Conservation (phyloP, 2,329 filamentous ascomycete species). For the Talaromyces piceae region DNA sequence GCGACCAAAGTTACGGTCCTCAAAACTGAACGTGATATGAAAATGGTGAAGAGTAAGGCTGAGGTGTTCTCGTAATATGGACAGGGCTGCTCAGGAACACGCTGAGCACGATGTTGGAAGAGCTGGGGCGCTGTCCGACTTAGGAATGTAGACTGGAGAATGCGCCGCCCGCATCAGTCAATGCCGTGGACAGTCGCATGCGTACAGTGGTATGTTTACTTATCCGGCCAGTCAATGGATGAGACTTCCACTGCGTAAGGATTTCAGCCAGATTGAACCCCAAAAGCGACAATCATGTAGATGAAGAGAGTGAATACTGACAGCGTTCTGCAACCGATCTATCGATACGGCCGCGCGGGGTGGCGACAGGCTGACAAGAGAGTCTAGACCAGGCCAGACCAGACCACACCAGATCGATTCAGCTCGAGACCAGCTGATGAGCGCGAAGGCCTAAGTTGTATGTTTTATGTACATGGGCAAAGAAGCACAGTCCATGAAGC, state of each 20-base stretch:
- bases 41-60: background rate
- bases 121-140: background rate
- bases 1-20: slow-evolving; percentile 3
- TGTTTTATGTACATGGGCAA: background rate
- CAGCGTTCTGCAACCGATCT: background rate
- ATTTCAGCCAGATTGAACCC: no score
- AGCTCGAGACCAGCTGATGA: background rate
- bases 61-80: background rate
- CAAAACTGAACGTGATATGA: background rate
- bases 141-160: slow-evolving; percentile 9
- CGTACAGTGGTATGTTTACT: slow-evolving; percentile 1
- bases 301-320: background rate
- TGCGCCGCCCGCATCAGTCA: slow-evolving; percentile 6
- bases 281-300: background rate
- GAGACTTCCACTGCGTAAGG: slow-evolving; percentile 6
- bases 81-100: background rate
- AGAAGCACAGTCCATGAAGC: background rate
- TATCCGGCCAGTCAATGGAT: background rate
- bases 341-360: background rate
- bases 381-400: background rate
- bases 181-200: slow-evolving; percentile 2
- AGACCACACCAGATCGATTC: no score
- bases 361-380: background rate
- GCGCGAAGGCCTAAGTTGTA: background rate
- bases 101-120: no score